A percentile compares a stretch with the other conserved stretches of the same genome.
Evolutionary conservation across 2,329 filamentous ascomycete genomes (phyloP).

Genomic region (Byssoonygena ceratinophila): DNA sequence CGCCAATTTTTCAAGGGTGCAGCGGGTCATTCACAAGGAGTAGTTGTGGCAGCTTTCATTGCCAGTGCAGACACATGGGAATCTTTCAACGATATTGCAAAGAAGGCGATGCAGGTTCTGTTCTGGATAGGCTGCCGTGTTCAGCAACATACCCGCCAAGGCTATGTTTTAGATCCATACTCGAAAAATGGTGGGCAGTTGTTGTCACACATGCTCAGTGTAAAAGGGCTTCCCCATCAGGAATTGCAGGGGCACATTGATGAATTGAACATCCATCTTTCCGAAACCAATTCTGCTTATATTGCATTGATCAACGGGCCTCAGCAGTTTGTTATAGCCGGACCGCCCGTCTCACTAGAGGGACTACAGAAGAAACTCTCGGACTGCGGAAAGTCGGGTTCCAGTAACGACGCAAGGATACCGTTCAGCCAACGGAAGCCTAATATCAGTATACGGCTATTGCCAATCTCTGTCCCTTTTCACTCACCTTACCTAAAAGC

Average conservation of each 20-base stretch:
- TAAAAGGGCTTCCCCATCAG: slow-evolving; percentile 76
- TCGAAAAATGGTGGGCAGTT: slow-evolving; percentile 80
- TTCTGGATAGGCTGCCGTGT: slow-evolving; percentile 98
- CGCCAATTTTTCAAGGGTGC: slow-evolving; percentile 73
- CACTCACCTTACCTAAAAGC: slow-evolving; percentile 87
- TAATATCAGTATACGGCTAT: slow-evolving; percentile 89
- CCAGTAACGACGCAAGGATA: slow-evolving; percentile 86
- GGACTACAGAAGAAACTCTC: slow-evolving; percentile 83
- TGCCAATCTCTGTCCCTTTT: slow-evolving; percentile 95
- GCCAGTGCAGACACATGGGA: slow-evolving; percentile 89
- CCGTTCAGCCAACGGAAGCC: slow-evolving; percentile 93
- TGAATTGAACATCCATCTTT: slow-evolving; percentile 91
- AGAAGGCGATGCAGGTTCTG: slow-evolving; percentile 74
- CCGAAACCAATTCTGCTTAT: slow-evolving; percentile 79
- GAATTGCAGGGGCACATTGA: slow-evolving; percentile 95
- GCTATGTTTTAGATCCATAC: slow-evolving; percentile 34
- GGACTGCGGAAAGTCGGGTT: slow-evolving; percentile 75
- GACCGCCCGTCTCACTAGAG: slow-evolving; percentile 87
- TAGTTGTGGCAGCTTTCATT: slow-evolving; percentile 85
- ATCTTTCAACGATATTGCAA: slow-evolving; percentile 68
- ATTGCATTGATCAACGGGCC: slow-evolving; percentile 96
- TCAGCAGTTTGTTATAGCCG: slow-evolving; percentile 91
- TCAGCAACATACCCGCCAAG: slow-evolving; percentile 78
- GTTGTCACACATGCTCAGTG: slow-evolving; percentile 94
- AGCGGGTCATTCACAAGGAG: slow-evolving; percentile 92